Evolutionary conservation across 2,329 filamentous ascomycete genomes (phyloP), one percentile per base, ranked within the genome.

Genomic region (Aulographum hederae): DNA sequence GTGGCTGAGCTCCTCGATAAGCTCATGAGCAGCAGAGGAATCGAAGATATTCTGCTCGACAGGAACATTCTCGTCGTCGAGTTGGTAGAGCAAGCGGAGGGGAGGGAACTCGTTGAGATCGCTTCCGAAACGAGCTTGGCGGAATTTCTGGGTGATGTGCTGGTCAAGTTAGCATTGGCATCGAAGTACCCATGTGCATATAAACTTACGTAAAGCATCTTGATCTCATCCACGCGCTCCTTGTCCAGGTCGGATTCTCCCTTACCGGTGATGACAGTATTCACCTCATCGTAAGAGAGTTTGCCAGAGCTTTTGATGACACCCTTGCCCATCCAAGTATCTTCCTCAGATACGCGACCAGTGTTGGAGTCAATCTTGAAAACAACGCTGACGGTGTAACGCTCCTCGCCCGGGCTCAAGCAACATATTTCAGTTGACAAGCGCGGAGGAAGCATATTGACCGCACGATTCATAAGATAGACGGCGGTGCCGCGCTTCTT

Each of bases 401-500:
- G 76, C 39, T 94, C 86, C 54, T 94, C 66, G n/a, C 73, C 78
- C 6, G 86, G 82, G 32, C 70, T 67, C 38, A 98, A 63, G 36
- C 85, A 89, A 64, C 85, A 93, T 31, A 95, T 66, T 41, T 94
- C 85, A 13, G 73, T 70, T 5, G 84, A 78, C 39, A 98, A 64
- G 56, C 81, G 84, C 1, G 79, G 67, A 11, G 89, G 89, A 23
- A 98, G 70, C 67, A 98, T 74, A 46, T 63, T 86, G 65, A 69
- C 86, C 63, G 61, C 77, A 60, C 84, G 75, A 60, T 93, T 89
- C 59, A 93, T 78, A 39, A 98, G 66, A 49, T 95, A 91, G 16
- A 98, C 89, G 21, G 84, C 85, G 35, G 85, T 95, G 38, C 86
- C 86, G 41, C 89, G 81, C 67, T 95, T 98, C 69, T 89, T 93